Conservation (phyloP, 139 green algal genomes). For the Spirogloea muscicola region DNA sequence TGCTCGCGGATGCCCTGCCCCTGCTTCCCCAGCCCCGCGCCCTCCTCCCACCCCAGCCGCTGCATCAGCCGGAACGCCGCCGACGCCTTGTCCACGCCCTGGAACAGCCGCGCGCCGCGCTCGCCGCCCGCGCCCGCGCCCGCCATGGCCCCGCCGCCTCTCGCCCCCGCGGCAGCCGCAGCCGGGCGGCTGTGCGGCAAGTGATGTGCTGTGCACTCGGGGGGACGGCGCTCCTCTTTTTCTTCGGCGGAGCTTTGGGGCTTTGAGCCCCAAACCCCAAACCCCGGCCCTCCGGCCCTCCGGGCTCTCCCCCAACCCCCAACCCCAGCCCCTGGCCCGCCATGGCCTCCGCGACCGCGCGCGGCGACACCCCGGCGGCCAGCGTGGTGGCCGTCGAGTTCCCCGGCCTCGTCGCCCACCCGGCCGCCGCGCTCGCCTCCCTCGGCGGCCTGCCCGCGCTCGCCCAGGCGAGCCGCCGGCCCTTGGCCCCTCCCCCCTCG, state of each 20-base stretch:
- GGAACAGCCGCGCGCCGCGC: conserved; percentile 20
- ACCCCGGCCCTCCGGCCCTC: too few relatives aligned
- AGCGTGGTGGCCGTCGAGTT: too few relatives aligned
- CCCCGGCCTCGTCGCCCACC: too few relatives aligned
- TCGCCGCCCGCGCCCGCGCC: background rate
- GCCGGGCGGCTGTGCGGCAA: background rate
- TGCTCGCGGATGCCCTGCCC: conserved; percentile 31
- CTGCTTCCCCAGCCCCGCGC: conserved; percentile 33
- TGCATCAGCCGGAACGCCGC: conserved; percentile 22
- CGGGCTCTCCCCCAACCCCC: too few relatives aligned
- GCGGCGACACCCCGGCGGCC: too few relatives aligned
- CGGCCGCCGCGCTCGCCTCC: background rate
- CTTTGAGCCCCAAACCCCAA: background rate
- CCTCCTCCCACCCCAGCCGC: conserved; percentile 36
- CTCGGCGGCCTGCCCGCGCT: background rate
- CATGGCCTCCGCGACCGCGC: too few relatives aligned
- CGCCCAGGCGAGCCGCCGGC: background rate
- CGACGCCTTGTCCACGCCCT: conserved; percentile 22
- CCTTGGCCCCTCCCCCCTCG: background rate
- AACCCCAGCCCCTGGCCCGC: too few relatives aligned
- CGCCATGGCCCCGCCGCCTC: background rate
- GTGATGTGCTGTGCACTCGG: background rate
- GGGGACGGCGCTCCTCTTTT: background rate
- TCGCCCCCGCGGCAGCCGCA: background rate
- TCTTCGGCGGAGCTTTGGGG: background rate